Percentiles rank a stretch among this genome's conserved stretches.
phyloP scores from a whole-genome alignment of 2,329 filamentous ascomycete species.

The Acrocalymma vagum region DNA sequence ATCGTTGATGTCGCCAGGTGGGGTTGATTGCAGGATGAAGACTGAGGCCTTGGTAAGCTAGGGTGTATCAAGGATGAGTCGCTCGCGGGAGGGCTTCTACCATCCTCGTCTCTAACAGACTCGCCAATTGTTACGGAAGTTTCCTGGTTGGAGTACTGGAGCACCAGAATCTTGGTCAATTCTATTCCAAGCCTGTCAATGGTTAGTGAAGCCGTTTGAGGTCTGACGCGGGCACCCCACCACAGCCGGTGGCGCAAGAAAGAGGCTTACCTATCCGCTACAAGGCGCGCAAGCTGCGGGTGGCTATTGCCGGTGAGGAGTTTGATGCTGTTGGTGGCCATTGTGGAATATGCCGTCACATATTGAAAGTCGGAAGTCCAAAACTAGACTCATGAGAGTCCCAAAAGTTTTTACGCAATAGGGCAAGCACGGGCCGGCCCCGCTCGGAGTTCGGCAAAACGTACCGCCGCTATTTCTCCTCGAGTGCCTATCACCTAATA shows the following conservation, averaged over 20 bases:
- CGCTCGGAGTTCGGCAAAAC: conserved; percentile 22
- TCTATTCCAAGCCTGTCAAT: conserved; percentile 74
- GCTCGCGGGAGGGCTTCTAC: conserved; percentile 52
- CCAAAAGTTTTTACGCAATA: conserved; percentile 30
- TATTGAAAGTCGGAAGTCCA: conserved; percentile 20
- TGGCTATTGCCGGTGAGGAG: conserved; percentile 79
- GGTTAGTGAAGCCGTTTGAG: conserved; percentile 29
- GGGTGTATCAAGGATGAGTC: conserved; percentile 2
- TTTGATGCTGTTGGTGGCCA: conserved; percentile 79
- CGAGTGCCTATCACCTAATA: too few relatives aligned
- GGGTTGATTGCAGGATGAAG: conserved; percentile 95
- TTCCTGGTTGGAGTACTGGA: conserved; percentile 88
- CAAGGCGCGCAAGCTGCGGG: conserved; percentile 73
- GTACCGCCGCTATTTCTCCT: conserved; percentile 23
- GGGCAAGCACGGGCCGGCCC: conserved; percentile 24
- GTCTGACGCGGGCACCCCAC: conserved; percentile 23
- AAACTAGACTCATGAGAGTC: conserved; percentile 14
- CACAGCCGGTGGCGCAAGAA: conserved; percentile 9
- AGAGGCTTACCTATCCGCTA: conserved; percentile 69
- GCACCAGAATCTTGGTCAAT: conserved; percentile 78
- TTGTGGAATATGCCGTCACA: conserved; percentile 45
- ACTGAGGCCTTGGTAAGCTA: conserved; percentile 61
- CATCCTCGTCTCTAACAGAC: conserved; percentile 95
- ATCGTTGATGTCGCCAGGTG: conserved; percentile 96
- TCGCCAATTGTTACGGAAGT: conserved; percentile 94